Evolutionary conservation across 208 protist genomes (phyloP).

Genomic region (Wallacemonas collosoma): DNA sequence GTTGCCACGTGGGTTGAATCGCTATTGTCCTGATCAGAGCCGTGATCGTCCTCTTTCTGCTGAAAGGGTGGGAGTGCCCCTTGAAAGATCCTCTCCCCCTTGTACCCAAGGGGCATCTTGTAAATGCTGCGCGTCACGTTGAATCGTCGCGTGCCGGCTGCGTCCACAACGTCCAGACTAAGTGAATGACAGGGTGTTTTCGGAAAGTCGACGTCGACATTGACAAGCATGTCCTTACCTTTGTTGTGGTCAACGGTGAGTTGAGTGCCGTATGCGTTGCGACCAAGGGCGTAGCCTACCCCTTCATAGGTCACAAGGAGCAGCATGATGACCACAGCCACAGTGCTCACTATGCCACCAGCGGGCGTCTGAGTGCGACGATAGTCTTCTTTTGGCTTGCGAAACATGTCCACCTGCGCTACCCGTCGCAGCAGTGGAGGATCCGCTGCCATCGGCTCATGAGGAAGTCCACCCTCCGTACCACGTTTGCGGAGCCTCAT

Average conservation of each 20-base stretch:
- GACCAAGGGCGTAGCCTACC: slow-evolving; percentile 42
- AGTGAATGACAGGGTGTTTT: slow-evolving; percentile 59
- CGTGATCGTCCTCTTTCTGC: slow-evolving; percentile 19
- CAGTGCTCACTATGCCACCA: slow-evolving; percentile 52
- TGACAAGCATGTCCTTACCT: slow-evolving; percentile 53
- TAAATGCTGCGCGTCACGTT: slow-evolving; percentile 63
- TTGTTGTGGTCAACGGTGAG: slow-evolving; percentile 58
- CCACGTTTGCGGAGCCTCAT: slow-evolving; percentile 9
- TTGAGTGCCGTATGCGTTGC: slow-evolving; percentile 64
- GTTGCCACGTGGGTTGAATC: not conserved
- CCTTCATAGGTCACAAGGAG: slow-evolving; percentile 63
- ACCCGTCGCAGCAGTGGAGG: slow-evolving; percentile 34
- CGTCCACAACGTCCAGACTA: slow-evolving; percentile 77
- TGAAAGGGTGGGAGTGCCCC: slow-evolving; percentile 19
- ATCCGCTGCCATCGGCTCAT: not conserved
- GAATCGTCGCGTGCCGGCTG: slow-evolving; percentile 42
- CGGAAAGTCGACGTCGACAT: slow-evolving; percentile 85
- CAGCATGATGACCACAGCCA: slow-evolving; percentile 41
- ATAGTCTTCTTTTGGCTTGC: slow-evolving; percentile 72
- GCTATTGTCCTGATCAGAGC: slow-evolving; percentile 3
- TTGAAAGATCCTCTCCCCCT: slow-evolving; percentile 33
- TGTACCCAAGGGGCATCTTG: slow-evolving; percentile 44
- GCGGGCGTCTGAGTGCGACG: slow-evolving; percentile 46
- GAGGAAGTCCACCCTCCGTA: not conserved
- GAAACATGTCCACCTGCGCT: slow-evolving; percentile 54